Evolutionary conservation across 2,329 filamentous ascomycete genomes (phyloP).

Genomic region (Epichloe bromicola): DNA sequence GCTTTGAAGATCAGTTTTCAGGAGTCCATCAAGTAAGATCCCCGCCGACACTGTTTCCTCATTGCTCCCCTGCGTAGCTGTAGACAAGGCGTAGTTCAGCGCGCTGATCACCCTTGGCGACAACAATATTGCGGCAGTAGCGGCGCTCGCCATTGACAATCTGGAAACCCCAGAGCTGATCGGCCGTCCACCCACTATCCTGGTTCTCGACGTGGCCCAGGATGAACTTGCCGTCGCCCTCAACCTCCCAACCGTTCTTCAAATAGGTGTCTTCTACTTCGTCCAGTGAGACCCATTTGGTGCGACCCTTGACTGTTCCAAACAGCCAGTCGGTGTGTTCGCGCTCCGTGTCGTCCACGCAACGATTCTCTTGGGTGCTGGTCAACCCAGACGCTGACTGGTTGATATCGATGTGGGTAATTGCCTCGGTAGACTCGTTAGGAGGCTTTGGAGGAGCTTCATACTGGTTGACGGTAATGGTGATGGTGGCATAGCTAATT

Average conservation of each 20-base stretch:
- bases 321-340: slow-evolving; percentile 71
- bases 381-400: slow-evolving; percentile 62
- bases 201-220: slow-evolving; percentile 47
- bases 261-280: slow-evolving; percentile 44
- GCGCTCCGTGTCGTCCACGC: slow-evolving; percentile 38
- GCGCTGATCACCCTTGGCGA: slow-evolving; percentile 36
- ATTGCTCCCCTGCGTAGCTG: slow-evolving; percentile 25
- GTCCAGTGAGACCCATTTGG: slow-evolving; percentile 33
- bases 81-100: slow-evolving; percentile 42
- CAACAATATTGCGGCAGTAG: slow-evolving; percentile 39
- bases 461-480: slow-evolving; percentile 48
- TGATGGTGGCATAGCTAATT: slow-evolving; percentile 56
- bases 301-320: slow-evolving; percentile 52
- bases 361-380: slow-evolving; percentile 46
- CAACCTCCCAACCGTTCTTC: slow-evolving; percentile 45
- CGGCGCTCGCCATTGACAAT: slow-evolving; percentile 36
- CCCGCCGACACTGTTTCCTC: no score
- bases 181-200: slow-evolving; percentile 40
- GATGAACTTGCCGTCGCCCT: slow-evolving; percentile 47
- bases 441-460: slow-evolving; percentile 29
- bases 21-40: no score
- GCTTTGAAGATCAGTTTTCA: no score
- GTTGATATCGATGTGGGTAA: slow-evolving; percentile 55
- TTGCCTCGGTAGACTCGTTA: slow-evolving; percentile 22
- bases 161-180: slow-evolving; percentile 51